Base-by-base conservation (phyloP, 2,329 filamentous ascomycete genomes). In the Celoporthe dispersa region DNA sequence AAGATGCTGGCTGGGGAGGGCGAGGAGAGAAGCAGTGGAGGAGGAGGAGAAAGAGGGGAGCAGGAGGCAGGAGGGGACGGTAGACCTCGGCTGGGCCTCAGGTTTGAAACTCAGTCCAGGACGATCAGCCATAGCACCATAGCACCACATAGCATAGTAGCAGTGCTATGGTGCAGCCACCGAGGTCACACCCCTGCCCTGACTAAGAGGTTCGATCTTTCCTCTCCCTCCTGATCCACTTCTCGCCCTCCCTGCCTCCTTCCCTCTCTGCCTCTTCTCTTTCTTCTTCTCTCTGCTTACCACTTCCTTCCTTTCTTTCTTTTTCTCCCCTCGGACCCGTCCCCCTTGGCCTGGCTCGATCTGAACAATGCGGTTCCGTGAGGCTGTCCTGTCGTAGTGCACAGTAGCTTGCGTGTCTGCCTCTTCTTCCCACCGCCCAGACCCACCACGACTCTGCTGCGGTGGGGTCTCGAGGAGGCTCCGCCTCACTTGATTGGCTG, bases 101-200 rank as follows among this genome's bases (percentile, higher is more conserved):
- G 60, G 39, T 71, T 33, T 71, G 70, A 71, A 71, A 71, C 70
- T 69, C 51, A 44, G 48, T 65, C 59, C 67, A 63, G 60, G 64
- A 68, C 59, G 70, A 71, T 69, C 70, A 66, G 53, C n/a, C 28
- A 28, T 28, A 57, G 19, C 19, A 60, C 57, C 57, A 35, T 22
- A 31, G 31, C 4, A 60, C 55, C 22, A 51, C 14, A 22, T 19
- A 48, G 14, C 8, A 35, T 8, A 4, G 35, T 35, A 35, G 35
- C 4, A 35, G 8, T 35, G 35, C 4, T n/a, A n/a, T 8, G 19
- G 44, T n/a, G n/a, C 44, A 48, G n/a, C n/a, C 44, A 48, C 44
- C 44, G n/a, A 55, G 51, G 51, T 16, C 51, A 55, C 25, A 28
- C 6, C 51, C 51, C 51, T 28, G 25, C 25, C 25, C 51, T 55